Evolutionary conservation across 2,329 filamentous ascomycete genomes (phyloP).

Genomic region (Biscogniauxia mediterranea): DNA sequence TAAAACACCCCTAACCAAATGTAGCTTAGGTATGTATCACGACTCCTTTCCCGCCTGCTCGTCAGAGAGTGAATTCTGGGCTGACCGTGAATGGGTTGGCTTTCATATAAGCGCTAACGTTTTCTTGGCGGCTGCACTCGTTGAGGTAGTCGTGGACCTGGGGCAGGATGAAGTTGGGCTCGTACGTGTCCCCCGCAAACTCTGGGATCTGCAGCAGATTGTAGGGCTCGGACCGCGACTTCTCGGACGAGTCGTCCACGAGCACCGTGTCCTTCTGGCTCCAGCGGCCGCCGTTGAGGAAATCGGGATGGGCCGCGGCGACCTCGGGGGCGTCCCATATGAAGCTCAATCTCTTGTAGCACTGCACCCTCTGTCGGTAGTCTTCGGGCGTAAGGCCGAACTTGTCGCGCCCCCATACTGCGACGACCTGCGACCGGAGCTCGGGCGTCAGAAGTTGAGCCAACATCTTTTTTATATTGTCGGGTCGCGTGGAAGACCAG

Average conservation of each 20-base stretch:
- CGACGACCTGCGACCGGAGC: conserved; percentile 57
- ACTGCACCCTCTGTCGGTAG: conserved; percentile 71
- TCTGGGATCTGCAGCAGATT: conserved; percentile 82
- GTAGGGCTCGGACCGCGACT: conserved; percentile 77
- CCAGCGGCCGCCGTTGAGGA: conserved; percentile 52
- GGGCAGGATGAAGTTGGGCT: conserved; percentile 47
- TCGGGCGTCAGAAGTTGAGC: conserved; percentile 57
- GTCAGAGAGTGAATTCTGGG: conserved; percentile 19
- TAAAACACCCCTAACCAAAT: no score
- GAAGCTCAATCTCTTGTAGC: conserved; percentile 79
- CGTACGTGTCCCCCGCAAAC: conserved; percentile 53
- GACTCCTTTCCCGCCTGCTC: no score
- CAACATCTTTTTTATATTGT: conserved; percentile 71
- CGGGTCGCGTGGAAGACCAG: conserved; percentile 81
- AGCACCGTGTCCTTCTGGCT: conserved; percentile 84
- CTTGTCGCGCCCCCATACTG: conserved; percentile 74
- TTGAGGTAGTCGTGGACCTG: conserved; percentile 64
- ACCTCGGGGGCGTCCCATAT: conserved; percentile 63
- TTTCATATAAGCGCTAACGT: conserved; percentile 63
- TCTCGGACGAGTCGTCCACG: conserved; percentile 80
- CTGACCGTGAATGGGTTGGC: conserved; percentile 47
- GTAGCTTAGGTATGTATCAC: no score
- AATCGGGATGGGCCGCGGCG: conserved; percentile 43
- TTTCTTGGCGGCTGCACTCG: conserved; percentile 47
- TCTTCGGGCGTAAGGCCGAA: conserved; percentile 65